A percentile compares a stretch with the other conserved stretches of the same genome.
These are phyloP conservation scores for Arabidopsis suecica DNA, from an alignment of 345 rosid genomes.

Conservation along the genomic window DNA sequence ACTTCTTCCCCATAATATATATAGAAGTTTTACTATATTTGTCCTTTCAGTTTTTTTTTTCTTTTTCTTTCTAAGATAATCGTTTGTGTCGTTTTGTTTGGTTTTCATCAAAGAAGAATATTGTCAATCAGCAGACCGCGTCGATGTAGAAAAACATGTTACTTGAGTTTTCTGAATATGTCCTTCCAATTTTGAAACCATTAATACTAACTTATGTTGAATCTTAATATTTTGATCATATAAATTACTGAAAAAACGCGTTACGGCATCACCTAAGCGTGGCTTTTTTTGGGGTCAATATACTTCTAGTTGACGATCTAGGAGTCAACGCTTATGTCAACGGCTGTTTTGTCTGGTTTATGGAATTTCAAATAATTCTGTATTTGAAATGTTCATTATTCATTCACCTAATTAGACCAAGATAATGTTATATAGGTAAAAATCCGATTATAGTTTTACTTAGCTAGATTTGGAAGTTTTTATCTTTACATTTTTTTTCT, in stretches of 20 bases:
- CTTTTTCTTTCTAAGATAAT: not conserved
- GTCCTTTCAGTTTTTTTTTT: not conserved
- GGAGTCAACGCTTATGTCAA: slow-evolving; percentile 34
- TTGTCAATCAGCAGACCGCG: slow-evolving; percentile 33
- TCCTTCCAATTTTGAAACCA: not conserved
- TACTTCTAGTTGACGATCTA: slow-evolving; percentile 23
- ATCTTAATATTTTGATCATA: slow-evolving; percentile 16
- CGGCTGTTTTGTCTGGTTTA: slow-evolving; percentile 20
- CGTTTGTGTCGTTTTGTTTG: slow-evolving; percentile 3
- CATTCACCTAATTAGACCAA: not conserved
- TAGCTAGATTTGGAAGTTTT: not conserved
- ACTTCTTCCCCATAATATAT: not conserved
- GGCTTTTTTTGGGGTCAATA: slow-evolving; percentile 8
- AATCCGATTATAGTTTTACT: not conserved
- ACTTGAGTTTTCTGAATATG: slow-evolving; percentile 17
- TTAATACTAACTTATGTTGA: not conserved
- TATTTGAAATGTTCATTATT: not conserved
- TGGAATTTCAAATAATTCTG: not conserved
- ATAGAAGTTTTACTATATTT: not conserved
- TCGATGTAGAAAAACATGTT: slow-evolving; percentile 20
- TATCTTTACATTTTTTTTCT: not conserved
- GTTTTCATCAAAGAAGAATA: not conserved
- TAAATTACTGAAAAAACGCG: slow-evolving; percentile 21
- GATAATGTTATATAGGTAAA: not conserved
- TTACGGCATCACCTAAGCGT: slow-evolving; percentile 19